Evolutionary conservation across 257 asterid genomes (phyloP).

Genomic region (Forsythia suspensa): DNA sequence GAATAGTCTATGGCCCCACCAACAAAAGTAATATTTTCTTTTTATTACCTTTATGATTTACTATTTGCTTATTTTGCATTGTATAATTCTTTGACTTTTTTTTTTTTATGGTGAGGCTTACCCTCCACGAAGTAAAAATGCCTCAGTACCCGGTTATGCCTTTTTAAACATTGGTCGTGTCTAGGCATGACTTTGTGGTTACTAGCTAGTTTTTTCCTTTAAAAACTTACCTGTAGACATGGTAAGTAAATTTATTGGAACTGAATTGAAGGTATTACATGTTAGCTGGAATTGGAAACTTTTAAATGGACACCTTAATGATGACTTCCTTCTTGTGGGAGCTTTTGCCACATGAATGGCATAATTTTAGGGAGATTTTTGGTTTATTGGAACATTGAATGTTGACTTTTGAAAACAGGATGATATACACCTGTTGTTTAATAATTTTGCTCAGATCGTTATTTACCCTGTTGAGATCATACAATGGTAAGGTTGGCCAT

Average conservation of each 20-base stretch:
- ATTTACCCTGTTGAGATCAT: neutral
- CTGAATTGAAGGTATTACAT: neutral
- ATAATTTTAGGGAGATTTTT: neutral
- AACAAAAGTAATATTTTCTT: too few relatives aligned
- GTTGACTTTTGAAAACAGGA: neutral
- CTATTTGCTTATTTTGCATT: too few relatives aligned
- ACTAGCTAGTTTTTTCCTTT: neutral
- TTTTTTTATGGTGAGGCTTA: too few relatives aligned
- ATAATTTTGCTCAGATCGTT: constrained; percentile 9
- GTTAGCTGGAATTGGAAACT: neutral
- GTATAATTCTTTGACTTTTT: too few relatives aligned
- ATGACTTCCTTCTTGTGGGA: neutral
- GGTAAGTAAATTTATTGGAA: neutral
- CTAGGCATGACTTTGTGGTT: neutral
- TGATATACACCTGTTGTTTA: neutral
- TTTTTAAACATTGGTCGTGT: neutral
- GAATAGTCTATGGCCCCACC: too few relatives aligned
- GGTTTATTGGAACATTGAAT: neutral
- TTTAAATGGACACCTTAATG: neutral
- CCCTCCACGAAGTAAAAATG: too few relatives aligned
- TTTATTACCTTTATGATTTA: too few relatives aligned
- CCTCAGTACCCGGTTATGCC: too few relatives aligned
- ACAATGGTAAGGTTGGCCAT: constrained; percentile 14
- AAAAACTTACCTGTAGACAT: neutral
- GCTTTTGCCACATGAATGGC: neutral